These are phyloP conservation scores for Oehlia diaphana DNA, from an alignment of 192 early-diverging fungal genomes.

Conservation along the genomic window DNA sequence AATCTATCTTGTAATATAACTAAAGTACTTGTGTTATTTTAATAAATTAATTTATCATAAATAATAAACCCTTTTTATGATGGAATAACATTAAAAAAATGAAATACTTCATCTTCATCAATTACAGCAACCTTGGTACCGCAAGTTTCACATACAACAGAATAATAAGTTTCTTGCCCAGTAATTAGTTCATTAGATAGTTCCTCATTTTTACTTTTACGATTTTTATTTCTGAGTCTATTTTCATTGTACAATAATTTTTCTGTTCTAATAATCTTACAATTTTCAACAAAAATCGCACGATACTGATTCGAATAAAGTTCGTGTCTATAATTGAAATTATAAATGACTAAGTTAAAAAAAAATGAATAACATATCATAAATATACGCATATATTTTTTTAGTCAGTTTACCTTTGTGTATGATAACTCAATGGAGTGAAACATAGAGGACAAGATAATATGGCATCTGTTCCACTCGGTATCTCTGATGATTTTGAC, in stretches of 20 bases:
- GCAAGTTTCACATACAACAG: constrained; percentile 60
- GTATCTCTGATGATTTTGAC: constrained; percentile 22
- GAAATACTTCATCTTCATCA: constrained; percentile 67
- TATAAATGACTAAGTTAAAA: background rate
- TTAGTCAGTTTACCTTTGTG: constrained; percentile 50
- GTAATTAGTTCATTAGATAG: background rate
- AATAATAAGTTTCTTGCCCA: constrained; percentile 41
- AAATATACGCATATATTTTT: background rate
- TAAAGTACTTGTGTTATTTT: no score
- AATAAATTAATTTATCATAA: no score
- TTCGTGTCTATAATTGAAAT: constrained; percentile 46
- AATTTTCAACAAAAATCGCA: constrained; percentile 70
- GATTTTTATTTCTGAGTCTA: constrained; percentile 18
- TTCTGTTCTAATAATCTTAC: constrained; percentile 47
- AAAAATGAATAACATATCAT: no score
- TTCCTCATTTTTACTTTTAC: no score
- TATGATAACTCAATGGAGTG: constrained; percentile 57
- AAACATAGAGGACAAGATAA: constrained; percentile 65
- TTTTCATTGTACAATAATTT: constrained; percentile 37
- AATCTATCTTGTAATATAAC: no score
- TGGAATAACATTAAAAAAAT: constrained; percentile 70
- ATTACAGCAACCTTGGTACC: constrained; percentile 61
- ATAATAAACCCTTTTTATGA: background rate
- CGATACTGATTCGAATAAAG: constrained; percentile 60
- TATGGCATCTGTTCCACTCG: constrained; percentile 51